Evolutionary conservation across 768 basidiomycete species (phyloP).

Genomic region (Suillus plorans): DNA sequence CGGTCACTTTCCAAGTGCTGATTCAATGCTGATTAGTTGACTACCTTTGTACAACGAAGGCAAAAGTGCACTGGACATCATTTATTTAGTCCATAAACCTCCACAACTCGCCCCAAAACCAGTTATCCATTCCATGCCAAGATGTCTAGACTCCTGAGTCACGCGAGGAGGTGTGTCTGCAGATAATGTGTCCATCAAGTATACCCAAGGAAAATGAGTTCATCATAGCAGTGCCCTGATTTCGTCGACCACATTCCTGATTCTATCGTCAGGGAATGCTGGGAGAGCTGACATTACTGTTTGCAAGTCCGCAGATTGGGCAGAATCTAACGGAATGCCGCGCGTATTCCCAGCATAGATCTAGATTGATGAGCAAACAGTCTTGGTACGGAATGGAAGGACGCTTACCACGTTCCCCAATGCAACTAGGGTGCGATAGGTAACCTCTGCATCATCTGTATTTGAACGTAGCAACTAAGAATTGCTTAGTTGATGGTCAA

Average conservation of each 20-base stretch:
- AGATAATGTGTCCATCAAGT: background rate
- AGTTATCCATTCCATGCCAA: background rate
- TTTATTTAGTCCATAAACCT: background rate
- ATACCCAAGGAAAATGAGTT: background rate
- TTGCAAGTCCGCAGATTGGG: constrained; percentile 31
- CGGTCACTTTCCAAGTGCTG: background rate
- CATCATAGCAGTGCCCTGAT: constrained; percentile 42
- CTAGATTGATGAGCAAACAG: constrained; percentile 34
- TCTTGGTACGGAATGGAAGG: background rate
- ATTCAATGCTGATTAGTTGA: background rate
- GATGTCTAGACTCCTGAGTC: background rate
- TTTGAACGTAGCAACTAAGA: constrained; percentile 36
- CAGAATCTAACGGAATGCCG: constrained; percentile 30
- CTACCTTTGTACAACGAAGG: background rate
- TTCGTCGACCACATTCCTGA: constrained; percentile 50
- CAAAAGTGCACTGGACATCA: background rate
- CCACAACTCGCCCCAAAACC: background rate
- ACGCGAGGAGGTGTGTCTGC: background rate
- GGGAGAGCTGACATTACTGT: constrained; percentile 10
- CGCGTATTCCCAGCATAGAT: constrained; percentile 45
- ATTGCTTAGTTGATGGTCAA: constrained; percentile 9
- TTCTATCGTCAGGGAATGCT: constrained; percentile 58
- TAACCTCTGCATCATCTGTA: constrained; percentile 62
- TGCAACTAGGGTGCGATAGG: constrained; percentile 69
- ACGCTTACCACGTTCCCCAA: constrained; percentile 68